Conservation (phyloP, 2,329 filamentous ascomycete genomes). For the Pestalotiopsis sp. region DNA sequence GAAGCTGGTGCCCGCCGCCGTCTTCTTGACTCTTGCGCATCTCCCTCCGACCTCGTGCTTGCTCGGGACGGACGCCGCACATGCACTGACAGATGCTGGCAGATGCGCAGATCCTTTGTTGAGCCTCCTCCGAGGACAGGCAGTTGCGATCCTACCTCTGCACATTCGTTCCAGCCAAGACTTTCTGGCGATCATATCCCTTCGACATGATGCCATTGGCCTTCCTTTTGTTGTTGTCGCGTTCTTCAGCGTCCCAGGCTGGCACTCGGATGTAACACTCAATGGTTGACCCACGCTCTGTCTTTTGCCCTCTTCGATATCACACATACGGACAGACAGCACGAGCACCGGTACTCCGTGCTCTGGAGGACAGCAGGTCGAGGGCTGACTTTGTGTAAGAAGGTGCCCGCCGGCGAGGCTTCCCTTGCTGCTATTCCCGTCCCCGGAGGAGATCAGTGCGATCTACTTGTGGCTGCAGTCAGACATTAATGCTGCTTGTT, state of each 20-base stretch:
- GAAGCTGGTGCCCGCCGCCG: not conserved
- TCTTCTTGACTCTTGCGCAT: not conserved
- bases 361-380: too few relatives aligned
- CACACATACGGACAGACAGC: not conserved
- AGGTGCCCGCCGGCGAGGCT: not conserved
- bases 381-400: not conserved
- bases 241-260: not conserved
- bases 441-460: not conserved
- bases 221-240: not conserved
- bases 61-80: not conserved
- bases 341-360: not conserved
- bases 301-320: not conserved
- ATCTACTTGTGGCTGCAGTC: not conserved
- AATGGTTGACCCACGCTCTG: slow-evolving; percentile 2
- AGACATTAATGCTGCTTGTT: not conserved
- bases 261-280: slow-evolving; percentile 3
- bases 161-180: slow-evolving; percentile 9
- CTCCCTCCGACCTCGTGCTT: not conserved
- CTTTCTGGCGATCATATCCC: slow-evolving; percentile 6
- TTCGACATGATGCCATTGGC: not conserved
- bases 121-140: not conserved
- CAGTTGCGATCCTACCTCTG: not conserved
- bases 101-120: not conserved
- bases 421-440: not conserved
- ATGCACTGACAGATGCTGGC: not conserved